Percentiles rank a stretch among this genome's conserved stretches.
phyloP scores from a whole-genome alignment of 179 eudicot genomes.

The Pouteria campechiana region DNA sequence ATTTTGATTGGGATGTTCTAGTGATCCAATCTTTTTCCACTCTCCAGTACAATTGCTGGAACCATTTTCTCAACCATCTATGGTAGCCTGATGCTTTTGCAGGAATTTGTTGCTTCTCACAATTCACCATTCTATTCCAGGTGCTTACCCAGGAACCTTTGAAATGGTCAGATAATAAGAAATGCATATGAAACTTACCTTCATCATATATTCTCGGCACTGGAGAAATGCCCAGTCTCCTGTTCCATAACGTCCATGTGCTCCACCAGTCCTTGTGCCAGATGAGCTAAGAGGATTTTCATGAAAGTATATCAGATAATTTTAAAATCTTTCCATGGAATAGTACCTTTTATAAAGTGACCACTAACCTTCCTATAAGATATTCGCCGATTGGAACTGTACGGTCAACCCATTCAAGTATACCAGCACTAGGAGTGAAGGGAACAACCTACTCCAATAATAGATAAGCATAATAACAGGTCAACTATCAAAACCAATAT shows the following conservation, averaged over 20 bases:
- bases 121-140: no score
- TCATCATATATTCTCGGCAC: conserved; percentile 87
- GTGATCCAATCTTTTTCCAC: no score
- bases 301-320: no score
- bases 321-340: no score
- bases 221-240: conserved; percentile 91
- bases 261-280: conserved; percentile 92
- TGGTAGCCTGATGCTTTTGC: no score
- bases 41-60: no score
- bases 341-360: background rate
- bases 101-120: no score
- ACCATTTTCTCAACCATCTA: no score
- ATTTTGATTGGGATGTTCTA: no score
- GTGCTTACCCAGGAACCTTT: no score
- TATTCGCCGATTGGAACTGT: conserved; percentile 95
- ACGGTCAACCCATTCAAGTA: conserved; percentile 96
- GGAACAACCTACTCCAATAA: conserved; percentile 68
- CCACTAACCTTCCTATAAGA: conserved; percentile 81
- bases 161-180: no score
- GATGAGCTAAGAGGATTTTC: no score
- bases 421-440: conserved; percentile 99
- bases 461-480: background rate
- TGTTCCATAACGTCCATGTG: conserved; percentile 89
- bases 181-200: conserved; percentile 30
- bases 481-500: background rate